Base-by-base conservation (phyloP, 495 filamentous ascomycete genomes). In the Tuber borchii region DNA sequence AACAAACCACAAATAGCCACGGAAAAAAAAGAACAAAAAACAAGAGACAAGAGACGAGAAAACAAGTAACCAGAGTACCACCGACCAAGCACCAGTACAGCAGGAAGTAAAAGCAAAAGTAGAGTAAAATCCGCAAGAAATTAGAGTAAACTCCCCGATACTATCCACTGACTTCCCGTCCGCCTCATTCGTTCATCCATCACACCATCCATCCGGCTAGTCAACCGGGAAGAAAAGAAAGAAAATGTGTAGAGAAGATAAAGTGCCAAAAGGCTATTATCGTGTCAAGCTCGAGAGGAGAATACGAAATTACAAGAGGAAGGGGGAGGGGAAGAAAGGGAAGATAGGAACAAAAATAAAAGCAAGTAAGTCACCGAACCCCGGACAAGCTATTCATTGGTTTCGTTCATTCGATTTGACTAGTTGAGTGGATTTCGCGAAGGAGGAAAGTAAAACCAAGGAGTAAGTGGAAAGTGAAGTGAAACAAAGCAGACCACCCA, bases 1-100 rank as follows among this genome's bases (percentile, higher is more conserved):
- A 65, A 65, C 56, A 17, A 65, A 65, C 56, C 56, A 65, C 56
- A 61, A 61, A 61, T 61, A 34, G 56, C 56, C 56, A 65, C 56
- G 17, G 34, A 61, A 17, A 61, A 26, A 16, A 26, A 61, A 31
- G 16, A 0, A n/a, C 17, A 42, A n/a, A 34, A 45, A 45, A 39
- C n/a, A n/a, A 37, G 40, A 76, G 42, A 43, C 40, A 76, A 40
- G 73, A 45, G 37, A 69, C 42, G 43, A 39, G 31, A 17, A 48
- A 61, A 51, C 31, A 37, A 44, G 1, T 20, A 51, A 17, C 69
- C 39, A 71, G 48, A 71, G 70, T 20, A 65, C 56, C 56, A 65
- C 56, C 56, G 56, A 65, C 56, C 56, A 34, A 26, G 56, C 56
- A 65, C 56, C 56, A 65, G 56, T 65, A 65, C 26, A 31, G 14